Conservation (phyloP, 1,139 yeast genomes). For the Scheffersomyces quercinus region DNA sequence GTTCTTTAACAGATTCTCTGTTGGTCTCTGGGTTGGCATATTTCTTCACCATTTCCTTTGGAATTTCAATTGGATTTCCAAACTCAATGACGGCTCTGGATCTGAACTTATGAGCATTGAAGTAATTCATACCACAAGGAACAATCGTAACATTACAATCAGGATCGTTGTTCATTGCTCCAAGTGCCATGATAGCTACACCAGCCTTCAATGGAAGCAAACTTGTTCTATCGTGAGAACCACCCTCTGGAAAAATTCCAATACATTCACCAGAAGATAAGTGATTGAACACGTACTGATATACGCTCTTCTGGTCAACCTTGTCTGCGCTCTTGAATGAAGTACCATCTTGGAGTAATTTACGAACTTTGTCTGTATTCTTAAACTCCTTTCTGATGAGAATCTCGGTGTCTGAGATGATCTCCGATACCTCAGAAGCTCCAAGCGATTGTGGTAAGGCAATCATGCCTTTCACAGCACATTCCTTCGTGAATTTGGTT, state of each 20-base stretch:
- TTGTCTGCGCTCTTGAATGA: slow-evolving; percentile 73
- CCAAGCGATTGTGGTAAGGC: slow-evolving; percentile 83
- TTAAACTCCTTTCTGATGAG: slow-evolving; percentile 74
- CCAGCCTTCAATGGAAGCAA: slow-evolving; percentile 48
- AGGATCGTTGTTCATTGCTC: slow-evolving; percentile 60
- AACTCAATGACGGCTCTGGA: slow-evolving; percentile 50
- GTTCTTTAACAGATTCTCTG: slow-evolving; percentile 63
- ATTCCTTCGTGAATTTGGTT: slow-evolving; percentile 68
- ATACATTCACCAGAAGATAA: slow-evolving; percentile 76
- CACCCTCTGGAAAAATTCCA: slow-evolving; percentile 95
- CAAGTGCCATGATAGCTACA: slow-evolving; percentile 52
- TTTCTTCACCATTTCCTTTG: slow-evolving; percentile 52
- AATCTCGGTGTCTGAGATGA: slow-evolving; percentile 74
- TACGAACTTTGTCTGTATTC: slow-evolving; percentile 41
- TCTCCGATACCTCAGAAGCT: slow-evolving; percentile 66
- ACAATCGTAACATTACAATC: slow-evolving; percentile 53
- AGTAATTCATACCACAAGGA: slow-evolving; percentile 50
- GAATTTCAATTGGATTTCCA: slow-evolving; percentile 44
- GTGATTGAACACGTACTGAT: slow-evolving; percentile 79
- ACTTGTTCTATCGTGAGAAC: slow-evolving; percentile 43
- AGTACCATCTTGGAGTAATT: slow-evolving; percentile 53
- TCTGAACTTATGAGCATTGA: slow-evolving; percentile 47
- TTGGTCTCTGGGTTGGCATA: slow-evolving; percentile 67
- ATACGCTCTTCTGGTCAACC: slow-evolving; percentile 82
- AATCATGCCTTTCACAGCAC: slow-evolving; percentile 65